These are phyloP conservation scores for Lyophyllum decastes DNA, from an alignment of 768 basidiomycete species.

Conservation along the genomic window DNA sequence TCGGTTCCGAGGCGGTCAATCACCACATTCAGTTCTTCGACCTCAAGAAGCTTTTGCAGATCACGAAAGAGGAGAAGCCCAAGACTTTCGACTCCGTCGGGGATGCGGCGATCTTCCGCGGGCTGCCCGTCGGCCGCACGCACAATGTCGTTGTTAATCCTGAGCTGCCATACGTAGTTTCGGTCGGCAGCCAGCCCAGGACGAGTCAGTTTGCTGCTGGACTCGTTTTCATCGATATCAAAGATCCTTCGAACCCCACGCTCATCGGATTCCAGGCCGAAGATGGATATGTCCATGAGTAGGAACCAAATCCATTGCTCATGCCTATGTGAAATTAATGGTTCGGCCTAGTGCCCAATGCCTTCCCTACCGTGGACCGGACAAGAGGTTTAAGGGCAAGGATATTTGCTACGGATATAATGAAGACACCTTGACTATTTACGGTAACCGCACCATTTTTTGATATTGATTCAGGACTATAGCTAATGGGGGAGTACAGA, in stretches of 20 bases:
- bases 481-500: constrained; percentile 16
- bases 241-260: constrained; percentile 25
- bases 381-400: constrained; percentile 25
- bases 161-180: constrained; percentile 20
- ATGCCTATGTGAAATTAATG: neutral
- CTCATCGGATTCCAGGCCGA: constrained; percentile 21
- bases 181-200: constrained; percentile 27
- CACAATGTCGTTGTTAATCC: constrained; percentile 29
- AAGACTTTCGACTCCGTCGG: constrained; percentile 23
- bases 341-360: constrained; percentile 24
- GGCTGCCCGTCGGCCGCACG: constrained; percentile 26
- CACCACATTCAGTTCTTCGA: constrained; percentile 31
- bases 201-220: constrained; percentile 21
- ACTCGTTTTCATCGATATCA: constrained; percentile 30
- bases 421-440: constrained; percentile 30
- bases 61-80: constrained; percentile 15
- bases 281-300: constrained; percentile 32
- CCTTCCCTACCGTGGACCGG: constrained; percentile 29
- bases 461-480: neutral
- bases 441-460: neutral
- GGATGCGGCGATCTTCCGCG: constrained; percentile 9
- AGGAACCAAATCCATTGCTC: neutral
- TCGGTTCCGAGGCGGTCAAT: constrained; percentile 26
- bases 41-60: constrained; percentile 22
- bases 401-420: constrained; percentile 34